Evolutionary conservation across 2,329 filamentous ascomycete genomes (phyloP).

Genomic region (Lachnellula arida): DNA sequence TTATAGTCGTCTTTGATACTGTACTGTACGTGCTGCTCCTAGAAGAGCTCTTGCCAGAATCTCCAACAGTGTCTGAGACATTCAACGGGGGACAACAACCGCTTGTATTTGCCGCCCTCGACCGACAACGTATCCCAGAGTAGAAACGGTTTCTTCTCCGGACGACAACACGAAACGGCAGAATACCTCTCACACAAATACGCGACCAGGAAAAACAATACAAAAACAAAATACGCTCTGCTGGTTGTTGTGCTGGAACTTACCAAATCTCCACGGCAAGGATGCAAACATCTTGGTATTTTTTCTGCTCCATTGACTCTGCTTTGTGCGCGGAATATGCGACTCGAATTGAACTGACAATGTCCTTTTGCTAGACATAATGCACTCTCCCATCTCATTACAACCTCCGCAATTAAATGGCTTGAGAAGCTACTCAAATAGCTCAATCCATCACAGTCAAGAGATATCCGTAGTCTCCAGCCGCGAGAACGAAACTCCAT

Average conservation of each 20-base stretch:
- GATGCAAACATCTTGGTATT: no score
- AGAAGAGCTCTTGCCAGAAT: neutral
- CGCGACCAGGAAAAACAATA: no score
- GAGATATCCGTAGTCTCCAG: slow-evolving; percentile 14
- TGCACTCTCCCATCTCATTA: slow-evolving; percentile 18
- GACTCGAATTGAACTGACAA: neutral
- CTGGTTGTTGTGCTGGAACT: no score
- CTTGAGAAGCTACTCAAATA: slow-evolving; percentile 5
- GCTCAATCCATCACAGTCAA: slow-evolving; percentile 13
- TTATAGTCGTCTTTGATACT: neutral
- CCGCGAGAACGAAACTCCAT: neutral
- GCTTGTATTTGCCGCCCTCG: neutral
- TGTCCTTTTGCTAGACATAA: slow-evolving; percentile 2
- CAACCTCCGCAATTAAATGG: slow-evolving; percentile 5
- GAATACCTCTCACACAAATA: no score
- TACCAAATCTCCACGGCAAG: no score
- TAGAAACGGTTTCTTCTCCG: no score
- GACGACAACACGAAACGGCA: no score
- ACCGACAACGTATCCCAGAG: no score
- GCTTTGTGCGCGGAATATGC: no score
- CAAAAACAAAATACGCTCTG: no score
- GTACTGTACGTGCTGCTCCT: neutral
- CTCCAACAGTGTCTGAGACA: neutral
- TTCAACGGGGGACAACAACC: neutral
- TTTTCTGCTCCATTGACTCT: no score